Base-by-base conservation (phyloP, 148 eudicot species). In the Spergularia bocconei region DNA sequence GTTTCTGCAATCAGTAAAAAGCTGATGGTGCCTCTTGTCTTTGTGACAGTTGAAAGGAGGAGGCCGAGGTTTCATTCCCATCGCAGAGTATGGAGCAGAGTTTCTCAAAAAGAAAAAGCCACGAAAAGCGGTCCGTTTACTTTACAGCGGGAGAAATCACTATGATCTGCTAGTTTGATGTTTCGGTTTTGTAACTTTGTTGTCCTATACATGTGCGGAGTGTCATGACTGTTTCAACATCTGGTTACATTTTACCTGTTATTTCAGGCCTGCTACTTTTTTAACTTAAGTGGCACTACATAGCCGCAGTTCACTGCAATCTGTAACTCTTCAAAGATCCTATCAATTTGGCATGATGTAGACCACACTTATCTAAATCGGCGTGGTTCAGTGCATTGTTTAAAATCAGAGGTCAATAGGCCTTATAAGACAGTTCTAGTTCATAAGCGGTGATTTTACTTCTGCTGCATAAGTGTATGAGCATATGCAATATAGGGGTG, bases 81-180 rank as follows among this genome's bases (percentile, higher is more conserved):
- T 92, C 36, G 88, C 88, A 63, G 96, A 90, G 72, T 92, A 92
- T 77, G 98, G 96, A 67, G 76, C 81, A 10, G 89, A 85, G 78
- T 90, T 83, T 70, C 83, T 80, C 19, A 78, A 79, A 61, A 86
- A 90, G 73, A 82, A 69, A 62, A 88, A 83, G 69, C 77, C 87
- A 53, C 86, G 83, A 66, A 76, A 87, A 66, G 88, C 66, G 50
- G 98, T 92, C 77, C 89, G 89, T 73, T 80, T 92, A 63, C 84
- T 92, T 39, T 92, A 88, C 81, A 90, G 93, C 58, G 98, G 98
- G 17, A 86, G 80, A 29, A 90, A 89, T 80, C 98, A 92, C 81
- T 92, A 92, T 53, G 98, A 92, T 67, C 88, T 92, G 9, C 91
- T 92, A 47, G 91, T 88, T 41, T 92, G 72, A 69, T 25, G 47